Base-by-base conservation (phyloP, 129 eudicot genomes). In the Ambrosia artemisiifolia region DNA sequence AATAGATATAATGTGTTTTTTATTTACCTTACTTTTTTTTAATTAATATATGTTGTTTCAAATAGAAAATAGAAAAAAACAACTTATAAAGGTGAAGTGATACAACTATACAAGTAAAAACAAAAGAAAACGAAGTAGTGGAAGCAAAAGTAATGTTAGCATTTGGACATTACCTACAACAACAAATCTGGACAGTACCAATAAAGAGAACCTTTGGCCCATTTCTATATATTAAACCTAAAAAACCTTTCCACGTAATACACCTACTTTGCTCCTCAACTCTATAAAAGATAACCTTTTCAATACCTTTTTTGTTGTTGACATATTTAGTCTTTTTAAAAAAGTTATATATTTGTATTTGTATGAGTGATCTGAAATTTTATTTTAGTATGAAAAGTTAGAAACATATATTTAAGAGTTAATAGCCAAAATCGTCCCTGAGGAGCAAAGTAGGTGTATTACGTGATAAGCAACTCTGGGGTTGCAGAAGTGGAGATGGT, bases 91-190 rank as follows among this genome's bases (percentile, higher is more conserved):
- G 59, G 54, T 67, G 72, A 65, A 24, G 36, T 65, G 54, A 65
- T 65, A 38, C 51, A 47, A 67, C 55, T 67, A 65, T 65, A 38
- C 51, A 47, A 67, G 71, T 67, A 30, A 67, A 67, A 67, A 71
- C 56, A 71, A 56, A 71, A 28, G 42, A 57, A 71, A 71, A 13
- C 24, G 16, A 19, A 71, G 76, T 71, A 71, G 76, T 57, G 76
- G 76, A 57, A 71, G 14, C 43, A 57, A 72, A 72, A 72, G 68
- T 72, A 44, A 42, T 32, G 14, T 72, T 72, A 59, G 32, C 24
- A 42, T 50, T 49, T 69, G 73, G 73, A 69, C 73, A 49, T 72
- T 72, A 60, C 24, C 19, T 38, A 55, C 75, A 44, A 55, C 65
- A 44, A 61, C 73, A 68, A 30, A 68, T 68, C 73, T 68, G 62